phyloP scores from a whole-genome alignment of 805 yeast species.

The Wickerhamomyces tratensis region DNA sequence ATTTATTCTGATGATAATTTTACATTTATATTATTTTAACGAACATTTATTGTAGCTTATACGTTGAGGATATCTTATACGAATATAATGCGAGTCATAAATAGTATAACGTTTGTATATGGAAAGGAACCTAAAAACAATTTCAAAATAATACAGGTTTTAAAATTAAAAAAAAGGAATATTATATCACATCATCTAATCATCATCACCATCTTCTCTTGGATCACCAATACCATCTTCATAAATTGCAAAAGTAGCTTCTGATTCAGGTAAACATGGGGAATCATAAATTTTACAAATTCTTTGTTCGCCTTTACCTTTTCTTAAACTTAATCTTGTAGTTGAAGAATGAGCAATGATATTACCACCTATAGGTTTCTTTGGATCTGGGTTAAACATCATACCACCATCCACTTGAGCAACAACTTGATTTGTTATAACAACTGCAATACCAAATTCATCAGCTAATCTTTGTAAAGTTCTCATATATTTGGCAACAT shows the following conservation, averaged over 20 bases:
- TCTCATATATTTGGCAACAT: constrained; percentile 88
- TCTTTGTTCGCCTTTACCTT: constrained; percentile 88
- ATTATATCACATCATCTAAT: constrained; percentile 1
- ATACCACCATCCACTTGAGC: constrained; percentile 91
- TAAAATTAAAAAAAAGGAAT: too few species aligned
- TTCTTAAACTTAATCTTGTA: constrained; percentile 81
- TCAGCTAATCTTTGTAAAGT: constrained; percentile 89
- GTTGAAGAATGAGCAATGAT: constrained; percentile 96
- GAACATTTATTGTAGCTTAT: too few species aligned
- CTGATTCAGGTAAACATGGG: constrained; percentile 94
- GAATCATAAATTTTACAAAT: constrained; percentile 92
- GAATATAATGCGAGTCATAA: too few species aligned
- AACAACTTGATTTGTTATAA: constrained; percentile 92
- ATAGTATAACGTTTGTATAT: too few species aligned
- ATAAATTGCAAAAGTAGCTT: constrained; percentile 89
- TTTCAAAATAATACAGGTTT: too few species aligned
- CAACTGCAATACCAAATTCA: constrained; percentile 95
- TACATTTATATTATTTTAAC: too few species aligned
- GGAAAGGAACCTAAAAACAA: too few species aligned
- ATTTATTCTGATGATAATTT: too few species aligned
- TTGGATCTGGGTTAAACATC: constrained; percentile 89
- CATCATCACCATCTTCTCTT: constrained; percentile 56
- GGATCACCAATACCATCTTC: constrained; percentile 98
- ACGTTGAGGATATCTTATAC: too few species aligned
- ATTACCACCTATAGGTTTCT: constrained; percentile 97